Conservation (phyloP, 2,329 filamentous ascomycete genomes). For the Cladorrhinum sp. region DNA sequence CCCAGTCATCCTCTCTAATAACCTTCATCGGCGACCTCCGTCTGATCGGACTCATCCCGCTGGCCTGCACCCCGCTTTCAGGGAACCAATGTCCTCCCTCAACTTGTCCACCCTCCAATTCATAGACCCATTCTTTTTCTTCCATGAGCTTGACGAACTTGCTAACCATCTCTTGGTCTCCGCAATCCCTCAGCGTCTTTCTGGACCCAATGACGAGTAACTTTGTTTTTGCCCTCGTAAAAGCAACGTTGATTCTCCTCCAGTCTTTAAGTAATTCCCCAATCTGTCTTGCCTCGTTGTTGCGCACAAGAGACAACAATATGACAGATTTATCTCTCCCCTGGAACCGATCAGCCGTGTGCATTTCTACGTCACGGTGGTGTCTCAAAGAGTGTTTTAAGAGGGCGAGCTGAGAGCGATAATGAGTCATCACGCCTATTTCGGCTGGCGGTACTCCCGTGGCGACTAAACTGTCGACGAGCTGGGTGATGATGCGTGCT, state of each 20-base stretch:
- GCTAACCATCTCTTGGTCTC: constrained; percentile 69
- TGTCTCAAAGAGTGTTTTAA: constrained; percentile 68
- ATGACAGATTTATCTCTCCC: constrained; percentile 93
- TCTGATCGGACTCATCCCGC: constrained; percentile 19
- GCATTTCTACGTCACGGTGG: constrained; percentile 68
- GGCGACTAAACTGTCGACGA: constrained; percentile 75
- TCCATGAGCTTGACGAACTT: constrained; percentile 77
- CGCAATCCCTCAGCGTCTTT: constrained; percentile 62
- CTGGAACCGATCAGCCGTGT: constrained; percentile 96
- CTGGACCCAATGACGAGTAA: constrained; percentile 82
- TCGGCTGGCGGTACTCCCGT: constrained; percentile 71
- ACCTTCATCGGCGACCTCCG: constrained; percentile 12
- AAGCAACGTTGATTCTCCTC: constrained; percentile 90
- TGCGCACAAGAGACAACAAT: constrained; percentile 81
- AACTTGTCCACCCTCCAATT: constrained; percentile 74
- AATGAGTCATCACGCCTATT: constrained; percentile 95
- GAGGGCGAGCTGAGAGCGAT: constrained; percentile 84
- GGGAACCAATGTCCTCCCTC: constrained; percentile 58
- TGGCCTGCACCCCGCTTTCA: constrained; percentile 37
- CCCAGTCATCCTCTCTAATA: constrained; percentile 18
- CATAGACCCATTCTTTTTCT: constrained; percentile 72
- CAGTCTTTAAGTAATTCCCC: constrained; percentile 90
- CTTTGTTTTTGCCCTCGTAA: constrained; percentile 90
- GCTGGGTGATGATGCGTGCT: constrained; percentile 70
- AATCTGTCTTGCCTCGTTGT: constrained; percentile 77